These are phyloP conservation scores for Aureobasidium sp. DNA, from an alignment of 2,329 filamentous ascomycete species.

Conservation along the genomic window DNA sequence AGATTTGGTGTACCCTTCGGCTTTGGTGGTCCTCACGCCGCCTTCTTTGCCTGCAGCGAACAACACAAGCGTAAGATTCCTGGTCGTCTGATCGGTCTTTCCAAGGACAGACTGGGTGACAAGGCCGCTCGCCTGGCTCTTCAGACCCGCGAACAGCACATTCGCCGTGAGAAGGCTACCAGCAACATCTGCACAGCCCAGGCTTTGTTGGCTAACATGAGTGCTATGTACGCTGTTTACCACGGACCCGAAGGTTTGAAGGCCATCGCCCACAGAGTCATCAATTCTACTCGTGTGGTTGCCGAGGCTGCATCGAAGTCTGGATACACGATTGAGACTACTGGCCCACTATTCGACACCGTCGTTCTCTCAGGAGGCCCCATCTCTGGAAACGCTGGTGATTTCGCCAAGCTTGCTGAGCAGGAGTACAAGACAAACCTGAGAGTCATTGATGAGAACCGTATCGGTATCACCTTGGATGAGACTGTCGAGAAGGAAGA, in stretches of 20 bases:
- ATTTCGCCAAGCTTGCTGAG: slow-evolving; percentile 43
- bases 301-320: slow-evolving; percentile 47
- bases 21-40: slow-evolving; percentile 89
- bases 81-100: slow-evolving; percentile 80
- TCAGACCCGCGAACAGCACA: slow-evolving; percentile 93
- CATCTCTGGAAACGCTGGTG: slow-evolving; percentile 36
- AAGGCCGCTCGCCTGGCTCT: slow-evolving; percentile 75
- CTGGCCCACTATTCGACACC: slow-evolving; percentile 66
- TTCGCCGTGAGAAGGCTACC: slow-evolving; percentile 90
- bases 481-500: slow-evolving; percentile 57
- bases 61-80: slow-evolving; percentile 93
- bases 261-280: slow-evolving; percentile 70
- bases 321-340: slow-evolving; percentile 42
- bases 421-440: slow-evolving; percentile 51
- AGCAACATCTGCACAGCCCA: slow-evolving; percentile 97
- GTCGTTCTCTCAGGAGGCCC: slow-evolving; percentile 48
- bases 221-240: slow-evolving; percentile 87
- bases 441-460: slow-evolving; percentile 50
- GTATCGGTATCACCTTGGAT: slow-evolving; percentile 68
- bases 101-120: slow-evolving; percentile 79
- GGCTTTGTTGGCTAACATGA: slow-evolving; percentile 91
- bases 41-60: slow-evolving; percentile 87
- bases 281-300: slow-evolving; percentile 45
- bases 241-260: slow-evolving; percentile 79
- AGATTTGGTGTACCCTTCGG: slow-evolving; percentile 87